These are phyloP conservation scores for Capronia americana DNA, from an alignment of 2,329 filamentous ascomycete genomes.

Conservation along the genomic window DNA sequence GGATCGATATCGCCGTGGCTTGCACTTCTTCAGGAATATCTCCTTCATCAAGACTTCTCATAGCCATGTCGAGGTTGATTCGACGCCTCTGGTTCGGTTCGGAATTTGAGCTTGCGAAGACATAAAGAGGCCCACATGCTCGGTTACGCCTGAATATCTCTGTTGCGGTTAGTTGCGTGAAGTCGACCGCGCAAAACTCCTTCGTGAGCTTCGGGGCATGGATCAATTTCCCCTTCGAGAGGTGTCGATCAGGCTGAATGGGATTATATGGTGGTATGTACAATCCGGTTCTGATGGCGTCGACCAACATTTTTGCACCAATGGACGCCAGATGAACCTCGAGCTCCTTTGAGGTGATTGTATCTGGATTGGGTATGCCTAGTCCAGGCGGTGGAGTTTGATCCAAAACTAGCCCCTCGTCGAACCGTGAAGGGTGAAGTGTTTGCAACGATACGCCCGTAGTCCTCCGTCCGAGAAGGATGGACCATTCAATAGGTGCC, in stretches of 20 bases:
- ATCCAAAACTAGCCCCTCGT: conserved; percentile 75
- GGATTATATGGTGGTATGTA: conserved; percentile 68
- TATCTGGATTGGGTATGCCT: conserved; percentile 59
- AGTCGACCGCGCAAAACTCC: conserved; percentile 68
- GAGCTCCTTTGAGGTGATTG: conserved; percentile 62
- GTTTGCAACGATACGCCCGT: conserved; percentile 89
- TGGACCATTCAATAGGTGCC: conserved; percentile 84
- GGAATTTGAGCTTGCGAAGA: conserved; percentile 2
- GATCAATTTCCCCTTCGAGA: conserved; percentile 35
- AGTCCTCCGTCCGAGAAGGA: conserved; percentile 65
- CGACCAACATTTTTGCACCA: conserved; percentile 75
- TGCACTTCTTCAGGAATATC: conserved; percentile 28
- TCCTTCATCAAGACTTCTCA: conserved; percentile 21
- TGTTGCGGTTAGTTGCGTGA: conserved; percentile 59
- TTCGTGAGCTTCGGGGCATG: conserved; percentile 77
- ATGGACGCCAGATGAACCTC: conserved; percentile 63
- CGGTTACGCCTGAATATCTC: conserved; percentile 57
- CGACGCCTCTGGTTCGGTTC: conserved; percentile 6
- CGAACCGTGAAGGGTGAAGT: conserved; percentile 76
- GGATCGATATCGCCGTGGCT: conserved; percentile 23
- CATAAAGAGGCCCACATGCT: conserved; percentile 32
- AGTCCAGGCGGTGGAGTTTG: conserved; percentile 69
- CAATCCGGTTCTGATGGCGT: conserved; percentile 65
- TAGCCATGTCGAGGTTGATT: conserved; percentile 30
- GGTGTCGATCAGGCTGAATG: conserved; percentile 41